Base-by-base conservation (phyloP, 2,329 filamentous ascomycete species). In the Verruconis gallopava region DNA sequence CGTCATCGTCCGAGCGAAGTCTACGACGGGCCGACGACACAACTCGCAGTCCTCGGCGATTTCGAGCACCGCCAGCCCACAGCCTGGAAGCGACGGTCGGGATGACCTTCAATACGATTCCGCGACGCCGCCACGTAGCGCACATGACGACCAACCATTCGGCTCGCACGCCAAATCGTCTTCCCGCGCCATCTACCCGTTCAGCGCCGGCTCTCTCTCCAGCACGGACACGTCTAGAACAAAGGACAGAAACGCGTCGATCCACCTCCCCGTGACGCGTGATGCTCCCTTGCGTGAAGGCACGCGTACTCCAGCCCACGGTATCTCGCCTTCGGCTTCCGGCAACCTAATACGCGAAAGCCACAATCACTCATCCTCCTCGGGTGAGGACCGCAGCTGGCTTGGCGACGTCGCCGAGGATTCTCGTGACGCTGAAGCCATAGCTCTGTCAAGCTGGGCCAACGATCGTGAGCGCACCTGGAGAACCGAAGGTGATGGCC, bases 311-410 rank as follows among this genome's bases (percentile, higher is more conserved):
- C 25, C 38, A 5, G 32, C n/a, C 30, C 25, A 28, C n/a, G 38
- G 38, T 14, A 32, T 17, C 5, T 28, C 15, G 14, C 21, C 25
- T 11, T 9, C 15, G 1, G n/a, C n/a, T n/a, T n/a, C n/a, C n/a
- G 25, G 38, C 4, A 19, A 40, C 15, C 21, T 30, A n/a, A 30
- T 9, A n/a, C 25, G n/a, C 25, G 25, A 28, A 40, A 15, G 17
- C 4, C 19, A 28, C 15, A 32, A 22, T n/a, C 38, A 40, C 9
- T 40, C 32, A 14, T 22, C 25, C 21, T 18, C 25, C 14, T 18
- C 38, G 21, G 15, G 17, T 18, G 40, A 42, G 6, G 40, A 42
- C 4, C 40, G 28, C 19, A 42, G 32, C 21, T 42, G 40, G 40
- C 32, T 42, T 5, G 32, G 40, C 14, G 40, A 42, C 19, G 3